Percentiles rank a stretch among this genome's conserved stretches.
Conservation (phyloP, 2,329 filamentous ascomycete species). For the Fusarium verrucosum region DNA sequence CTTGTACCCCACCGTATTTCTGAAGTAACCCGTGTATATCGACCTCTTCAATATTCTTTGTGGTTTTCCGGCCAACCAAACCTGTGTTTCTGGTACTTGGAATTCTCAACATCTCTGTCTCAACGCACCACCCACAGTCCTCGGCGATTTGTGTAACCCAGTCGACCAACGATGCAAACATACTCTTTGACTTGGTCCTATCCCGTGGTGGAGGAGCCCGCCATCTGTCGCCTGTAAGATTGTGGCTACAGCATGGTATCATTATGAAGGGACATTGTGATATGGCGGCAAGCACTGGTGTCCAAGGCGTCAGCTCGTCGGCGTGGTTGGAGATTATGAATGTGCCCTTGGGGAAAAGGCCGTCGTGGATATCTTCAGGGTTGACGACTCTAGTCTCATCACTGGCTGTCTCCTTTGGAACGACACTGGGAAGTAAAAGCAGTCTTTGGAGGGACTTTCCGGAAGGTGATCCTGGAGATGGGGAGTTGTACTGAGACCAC, state of each 20-base stretch:
- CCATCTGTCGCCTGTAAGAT: slow-evolving; percentile 78
- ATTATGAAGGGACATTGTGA: slow-evolving; percentile 85
- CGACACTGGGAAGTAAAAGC: slow-evolving; percentile 60
- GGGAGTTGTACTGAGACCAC: slow-evolving; percentile 75
- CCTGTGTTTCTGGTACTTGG: slow-evolving; percentile 90
- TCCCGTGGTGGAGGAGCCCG: slow-evolving; percentile 69
- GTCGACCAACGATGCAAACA: slow-evolving; percentile 83
- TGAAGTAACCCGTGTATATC: slow-evolving; percentile 57
- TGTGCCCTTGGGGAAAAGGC: slow-evolving; percentile 75
- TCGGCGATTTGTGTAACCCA: slow-evolving; percentile 77
- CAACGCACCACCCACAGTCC: slow-evolving; percentile 77
- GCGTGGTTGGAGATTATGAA: slow-evolving; percentile 98
- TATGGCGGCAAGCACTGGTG: slow-evolving; percentile 82
- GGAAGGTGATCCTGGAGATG: slow-evolving; percentile 41
- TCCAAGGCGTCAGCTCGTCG: slow-evolving; percentile 96
- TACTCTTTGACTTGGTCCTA: slow-evolving; percentile 66
- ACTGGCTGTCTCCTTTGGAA: slow-evolving; percentile 38
- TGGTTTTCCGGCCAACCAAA: slow-evolving; percentile 72
- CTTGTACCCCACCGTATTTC: slow-evolving; percentile 64
- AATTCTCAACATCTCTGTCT: slow-evolving; percentile 88
- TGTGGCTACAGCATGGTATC: slow-evolving; percentile 95
- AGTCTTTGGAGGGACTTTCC: slow-evolving; percentile 54
- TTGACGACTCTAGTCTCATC: slow-evolving; percentile 21
- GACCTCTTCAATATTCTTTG: slow-evolving; percentile 42
- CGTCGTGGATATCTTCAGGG: slow-evolving; percentile 58